Conservation (phyloP, 2,329 filamentous ascomycete genomes). For the Colletotrichum sp. region DNA sequence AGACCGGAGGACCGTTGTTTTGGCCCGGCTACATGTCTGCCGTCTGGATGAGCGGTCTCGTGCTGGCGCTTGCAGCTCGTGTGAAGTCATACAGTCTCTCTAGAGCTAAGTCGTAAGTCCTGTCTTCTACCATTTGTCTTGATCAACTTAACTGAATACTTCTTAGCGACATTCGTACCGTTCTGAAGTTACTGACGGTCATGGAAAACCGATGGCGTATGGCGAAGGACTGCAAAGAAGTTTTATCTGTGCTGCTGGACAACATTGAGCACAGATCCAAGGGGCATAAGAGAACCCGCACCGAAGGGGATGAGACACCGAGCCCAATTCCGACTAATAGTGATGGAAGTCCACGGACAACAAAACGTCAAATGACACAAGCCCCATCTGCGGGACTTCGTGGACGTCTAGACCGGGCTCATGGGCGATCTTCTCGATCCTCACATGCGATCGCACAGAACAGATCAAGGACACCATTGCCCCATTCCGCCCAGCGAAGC, state of each 20-base stretch:
- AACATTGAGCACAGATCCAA: background rate
- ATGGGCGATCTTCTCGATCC: background rate
- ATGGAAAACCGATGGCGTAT: constrained; percentile 7
- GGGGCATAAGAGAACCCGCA: background rate
- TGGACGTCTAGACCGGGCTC: background rate
- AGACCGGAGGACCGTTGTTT: constrained; percentile 11
- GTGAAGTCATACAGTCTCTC: background rate
- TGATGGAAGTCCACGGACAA: background rate
- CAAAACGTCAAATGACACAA: background rate
- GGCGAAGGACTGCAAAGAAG: constrained; percentile 14
- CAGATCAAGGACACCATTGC: background rate
- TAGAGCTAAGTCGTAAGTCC: background rate
- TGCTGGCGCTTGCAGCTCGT: constrained; percentile 34
- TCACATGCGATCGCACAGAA: background rate
- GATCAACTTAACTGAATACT: background rate
- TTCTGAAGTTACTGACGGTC: background rate
- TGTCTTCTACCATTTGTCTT: background rate
- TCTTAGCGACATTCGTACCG: background rate
- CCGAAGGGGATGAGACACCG: background rate
- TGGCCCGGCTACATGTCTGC: constrained; percentile 40
- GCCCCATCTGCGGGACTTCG: background rate
- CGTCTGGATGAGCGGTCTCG: constrained; percentile 41
- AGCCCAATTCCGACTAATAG: background rate
- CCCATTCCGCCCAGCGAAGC: background rate
- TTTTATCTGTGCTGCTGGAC: background rate